A percentile compares a stretch with the other conserved stretches of the same genome.
Conservation (phyloP, 495 filamentous ascomycete genomes). For the Apiosordaria backusii region DNA sequence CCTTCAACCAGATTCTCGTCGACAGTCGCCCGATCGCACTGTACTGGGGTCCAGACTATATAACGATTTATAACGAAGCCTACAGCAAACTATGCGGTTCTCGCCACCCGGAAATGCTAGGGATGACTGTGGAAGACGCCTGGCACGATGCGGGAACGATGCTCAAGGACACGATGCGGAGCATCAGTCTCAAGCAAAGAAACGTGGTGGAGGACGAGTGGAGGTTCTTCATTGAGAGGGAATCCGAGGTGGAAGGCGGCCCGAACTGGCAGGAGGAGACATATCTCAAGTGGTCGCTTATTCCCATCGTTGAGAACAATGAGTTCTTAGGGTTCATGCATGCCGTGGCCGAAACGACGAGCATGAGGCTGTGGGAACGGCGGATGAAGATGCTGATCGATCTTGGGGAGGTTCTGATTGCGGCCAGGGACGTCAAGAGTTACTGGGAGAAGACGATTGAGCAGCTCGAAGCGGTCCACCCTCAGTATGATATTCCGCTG, state of each 20-base stretch:
- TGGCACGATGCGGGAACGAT: slow-evolving; percentile 35
- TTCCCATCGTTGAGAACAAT: slow-evolving; percentile 53
- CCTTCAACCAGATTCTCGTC: slow-evolving; percentile 60
- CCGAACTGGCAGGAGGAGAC: slow-evolving; percentile 55
- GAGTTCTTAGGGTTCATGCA: slow-evolving; percentile 44
- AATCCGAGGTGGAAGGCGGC: slow-evolving; percentile 32
- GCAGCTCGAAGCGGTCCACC: slow-evolving; percentile 30
- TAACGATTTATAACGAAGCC: slow-evolving; percentile 45
- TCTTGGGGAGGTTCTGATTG: slow-evolving; percentile 33
- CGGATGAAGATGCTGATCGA: slow-evolving; percentile 40
- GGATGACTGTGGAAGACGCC: slow-evolving; percentile 35
- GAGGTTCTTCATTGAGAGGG: slow-evolving; percentile 45
- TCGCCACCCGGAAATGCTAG: slow-evolving; percentile 38
- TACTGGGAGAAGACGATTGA: slow-evolving; percentile 35
- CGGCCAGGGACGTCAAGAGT: slow-evolving; percentile 32
- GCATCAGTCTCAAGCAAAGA: slow-evolving; percentile 22
- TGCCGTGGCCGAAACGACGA: slow-evolving; percentile 34
- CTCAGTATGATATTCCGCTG: slow-evolving; percentile 53
- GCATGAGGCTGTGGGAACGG: slow-evolving; percentile 37
- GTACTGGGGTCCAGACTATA: slow-evolving; percentile 46
- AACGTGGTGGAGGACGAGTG: slow-evolving; percentile 37
- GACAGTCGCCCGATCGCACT: slow-evolving; percentile 60
- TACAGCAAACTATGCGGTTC: slow-evolving; percentile 39
- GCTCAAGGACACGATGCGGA: slow-evolving; percentile 33
- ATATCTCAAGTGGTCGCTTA: slow-evolving; percentile 60